Evolutionary conservation across 352 stramenopile species (phyloP), one percentile per base, ranked within the genome.

Genomic region (Pythium volutum): DNA sequence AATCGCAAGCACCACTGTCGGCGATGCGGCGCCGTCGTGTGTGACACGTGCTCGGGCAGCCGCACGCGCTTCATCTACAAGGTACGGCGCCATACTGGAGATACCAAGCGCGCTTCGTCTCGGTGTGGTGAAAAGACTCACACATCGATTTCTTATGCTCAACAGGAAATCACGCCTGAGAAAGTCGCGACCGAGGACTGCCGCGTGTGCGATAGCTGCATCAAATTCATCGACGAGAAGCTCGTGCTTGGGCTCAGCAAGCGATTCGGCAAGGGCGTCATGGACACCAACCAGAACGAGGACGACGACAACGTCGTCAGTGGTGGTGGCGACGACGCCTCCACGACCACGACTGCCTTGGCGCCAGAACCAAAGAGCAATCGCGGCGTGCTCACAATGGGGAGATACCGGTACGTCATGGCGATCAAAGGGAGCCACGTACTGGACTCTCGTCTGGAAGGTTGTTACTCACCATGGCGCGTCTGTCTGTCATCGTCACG

Each of bases 1-100:
- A 91, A 81, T 57, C 84, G 88, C 29, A 88, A 89, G 62, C 88
- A 96, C 71, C 88, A 96, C 66, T 96, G 88, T 62, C 85, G 88
- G 7, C 83, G 83, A n/a, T 96, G 88, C 36, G 88, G 88, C 12
- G 81, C 81, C 9, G 75, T 93, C 22, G 78, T 95, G 9, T 96
- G 88, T 54, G 77, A 93, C 41, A 41, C 70, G 12, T 96, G 88
- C 66, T 93, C 87, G 9, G 73, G 76, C 8, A 91, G 75, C 56
- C 81, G 84, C 36, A 93, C 86, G 29, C 85, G 84, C 47, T 91
- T 93, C 65, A 92, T 95, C 41, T 88, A 93, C 71, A 90, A 92
- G 77, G 84, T 84, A 56, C 11, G 39, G 16, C 6, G 1, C 9
- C 7, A 3, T 18, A 16, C 23, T 14, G 18, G n/a, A 23, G 22